Evolutionary conservation across 305 asterid genomes (phyloP).

Genomic region (Fraxinus latifolia): DNA sequence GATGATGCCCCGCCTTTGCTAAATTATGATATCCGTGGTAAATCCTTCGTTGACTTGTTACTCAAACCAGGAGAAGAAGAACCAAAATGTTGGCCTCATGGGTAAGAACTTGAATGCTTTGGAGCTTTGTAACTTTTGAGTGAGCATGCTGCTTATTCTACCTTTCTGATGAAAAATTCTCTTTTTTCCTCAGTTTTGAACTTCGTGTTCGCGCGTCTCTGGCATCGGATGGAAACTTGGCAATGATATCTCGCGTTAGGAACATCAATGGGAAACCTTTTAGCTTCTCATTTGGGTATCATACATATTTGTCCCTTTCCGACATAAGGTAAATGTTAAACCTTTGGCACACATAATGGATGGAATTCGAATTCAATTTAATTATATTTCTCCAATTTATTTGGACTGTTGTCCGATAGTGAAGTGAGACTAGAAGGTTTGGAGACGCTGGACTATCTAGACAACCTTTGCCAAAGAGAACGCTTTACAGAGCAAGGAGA

Average conservation of each 20-base stretch:
- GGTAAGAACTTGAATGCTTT: slow-evolving; percentile 41
- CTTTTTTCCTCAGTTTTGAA: slow-evolving; percentile 57
- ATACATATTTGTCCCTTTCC: slow-evolving; percentile 77
- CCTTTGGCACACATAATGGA: not conserved
- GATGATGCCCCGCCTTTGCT: slow-evolving; percentile 77
- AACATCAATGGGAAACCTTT: slow-evolving; percentile 80
- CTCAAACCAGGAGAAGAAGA: slow-evolving; percentile 92
- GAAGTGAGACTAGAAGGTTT: slow-evolving; percentile 94
- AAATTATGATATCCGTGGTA: slow-evolving; percentile 54
- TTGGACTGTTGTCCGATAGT: slow-evolving; percentile 28
- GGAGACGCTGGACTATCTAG: slow-evolving; percentile 89
- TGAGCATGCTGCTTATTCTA: not conserved
- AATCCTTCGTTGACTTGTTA: slow-evolving; percentile 73
- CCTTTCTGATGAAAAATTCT: slow-evolving; percentile 9
- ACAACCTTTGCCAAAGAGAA: slow-evolving; percentile 72
- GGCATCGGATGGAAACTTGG: slow-evolving; percentile 72
- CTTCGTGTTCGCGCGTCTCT: slow-evolving; percentile 79
- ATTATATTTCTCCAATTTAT: not conserved
- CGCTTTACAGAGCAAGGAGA: slow-evolving; percentile 93
- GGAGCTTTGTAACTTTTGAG: not conserved
- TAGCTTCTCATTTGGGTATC: slow-evolving; percentile 90
- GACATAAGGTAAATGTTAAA: slow-evolving; percentile 68
- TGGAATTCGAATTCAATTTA: not conserved
- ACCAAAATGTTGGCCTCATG: slow-evolving; percentile 79
- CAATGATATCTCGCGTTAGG: slow-evolving; percentile 78